A percentile compares a stretch with the other conserved stretches of the same genome.
Conservation (phyloP, 352 stramenopile species). For the Salisapilia sapeloensis region DNA sequence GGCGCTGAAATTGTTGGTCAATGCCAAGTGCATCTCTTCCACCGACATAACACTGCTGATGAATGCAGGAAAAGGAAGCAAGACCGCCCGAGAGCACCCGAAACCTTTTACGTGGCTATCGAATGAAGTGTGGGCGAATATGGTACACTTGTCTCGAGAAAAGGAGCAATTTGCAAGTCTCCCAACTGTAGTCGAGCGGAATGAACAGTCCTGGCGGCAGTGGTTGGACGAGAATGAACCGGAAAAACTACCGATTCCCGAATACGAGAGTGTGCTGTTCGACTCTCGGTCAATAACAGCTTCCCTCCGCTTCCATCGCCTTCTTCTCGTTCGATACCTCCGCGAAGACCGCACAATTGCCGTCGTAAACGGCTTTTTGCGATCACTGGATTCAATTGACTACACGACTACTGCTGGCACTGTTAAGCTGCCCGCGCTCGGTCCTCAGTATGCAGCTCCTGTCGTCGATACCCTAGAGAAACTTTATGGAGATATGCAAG, state of each 20-base stretch:
- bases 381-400: slow-evolving; percentile 42
- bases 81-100: slow-evolving; percentile 37
- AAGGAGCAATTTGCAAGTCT: slow-evolving; percentile 51
- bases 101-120: slow-evolving; percentile 64
- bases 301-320: slow-evolving; percentile 45
- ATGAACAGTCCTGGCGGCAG: slow-evolving; percentile 40
- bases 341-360: slow-evolving; percentile 62
- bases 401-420: slow-evolving; percentile 8
- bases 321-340: slow-evolving; percentile 48
- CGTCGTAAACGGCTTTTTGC: slow-evolving; percentile 47
- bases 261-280: slow-evolving; percentile 55
- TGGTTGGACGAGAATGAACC: slow-evolving; percentile 76
- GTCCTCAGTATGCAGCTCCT: slow-evolving; percentile 34
- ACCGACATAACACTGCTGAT: slow-evolving; percentile 52
- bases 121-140: slow-evolving; percentile 46
- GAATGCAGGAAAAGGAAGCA: slow-evolving; percentile 46
- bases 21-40: slow-evolving; percentile 26
- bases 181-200: slow-evolving; percentile 44
- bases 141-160: slow-evolving; percentile 40
- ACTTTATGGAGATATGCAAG: slow-evolving; percentile 41
- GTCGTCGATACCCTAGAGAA: slow-evolving; percentile 61
- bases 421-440: slow-evolving; percentile 32
- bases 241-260: slow-evolving; percentile 30
- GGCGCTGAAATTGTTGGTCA: slow-evolving; percentile 60
- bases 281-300: slow-evolving; percentile 37